Evolutionary conservation across 1,139 yeast genomes (phyloP).

Genomic region (Kodamaea ohmeri): DNA sequence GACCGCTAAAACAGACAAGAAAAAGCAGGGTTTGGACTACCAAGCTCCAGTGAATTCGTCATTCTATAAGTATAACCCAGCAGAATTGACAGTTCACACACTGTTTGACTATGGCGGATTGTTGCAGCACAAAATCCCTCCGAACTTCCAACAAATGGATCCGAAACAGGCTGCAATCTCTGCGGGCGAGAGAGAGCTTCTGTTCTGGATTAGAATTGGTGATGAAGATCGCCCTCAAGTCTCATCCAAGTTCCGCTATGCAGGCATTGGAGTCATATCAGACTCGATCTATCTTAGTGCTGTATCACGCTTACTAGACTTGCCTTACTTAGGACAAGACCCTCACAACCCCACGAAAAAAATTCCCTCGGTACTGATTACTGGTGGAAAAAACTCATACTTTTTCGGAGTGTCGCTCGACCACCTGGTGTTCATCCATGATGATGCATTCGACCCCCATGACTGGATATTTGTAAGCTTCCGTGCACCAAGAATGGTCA

Average conservation of each 20-base stretch:
- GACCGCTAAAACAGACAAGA: slow-evolving; percentile 18
- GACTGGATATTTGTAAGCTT: slow-evolving; percentile 38
- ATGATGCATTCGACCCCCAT: slow-evolving; percentile 41
- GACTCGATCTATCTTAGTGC: slow-evolving; percentile 39
- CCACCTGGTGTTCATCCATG: slow-evolving; percentile 43
- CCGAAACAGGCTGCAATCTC: slow-evolving; percentile 16
- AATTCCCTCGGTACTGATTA: slow-evolving; percentile 12
- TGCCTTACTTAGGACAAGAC: slow-evolving; percentile 13
- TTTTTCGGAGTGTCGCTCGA: slow-evolving; percentile 44
- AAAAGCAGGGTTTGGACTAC: slow-evolving; percentile 26
- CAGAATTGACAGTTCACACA: slow-evolving; percentile 21
- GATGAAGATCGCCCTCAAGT: slow-evolving; percentile 17
- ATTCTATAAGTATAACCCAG: slow-evolving; percentile 27
- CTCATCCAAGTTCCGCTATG: slow-evolving; percentile 22
- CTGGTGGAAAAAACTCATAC: slow-evolving; percentile 23
- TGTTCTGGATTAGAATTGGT: slow-evolving; percentile 31
- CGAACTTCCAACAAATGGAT: slow-evolving; percentile 22
- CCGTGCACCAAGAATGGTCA: slow-evolving; percentile 35
- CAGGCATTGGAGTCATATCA: slow-evolving; percentile 29
- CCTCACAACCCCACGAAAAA: slow-evolving; percentile 10
- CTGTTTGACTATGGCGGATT: slow-evolving; percentile 20
- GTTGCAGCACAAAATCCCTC: slow-evolving; percentile 30
- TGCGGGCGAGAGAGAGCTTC: slow-evolving; percentile 33
- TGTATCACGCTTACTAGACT: slow-evolving; percentile 28
- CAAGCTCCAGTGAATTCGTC: slow-evolving; percentile 29